Percentiles rank a stretch among this genome's conserved stretches.
These are phyloP conservation scores for Globisporangium uncinulatum DNA, from an alignment of 352 stramenopile species.

Conservation along the genomic window DNA sequence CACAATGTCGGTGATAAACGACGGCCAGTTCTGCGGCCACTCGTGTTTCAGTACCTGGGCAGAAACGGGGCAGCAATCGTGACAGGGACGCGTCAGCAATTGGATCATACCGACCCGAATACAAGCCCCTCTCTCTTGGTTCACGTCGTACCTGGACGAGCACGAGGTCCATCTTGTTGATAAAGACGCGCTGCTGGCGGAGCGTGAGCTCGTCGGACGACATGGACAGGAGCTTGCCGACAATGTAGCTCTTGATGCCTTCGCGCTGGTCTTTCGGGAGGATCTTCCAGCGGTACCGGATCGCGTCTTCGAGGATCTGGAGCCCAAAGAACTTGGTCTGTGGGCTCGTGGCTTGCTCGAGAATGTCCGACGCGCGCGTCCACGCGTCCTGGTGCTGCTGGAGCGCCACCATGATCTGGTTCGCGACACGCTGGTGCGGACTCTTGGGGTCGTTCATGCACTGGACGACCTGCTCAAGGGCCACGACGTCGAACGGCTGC, in stretches of 20 bases:
- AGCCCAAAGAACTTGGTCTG: constrained; percentile 93
- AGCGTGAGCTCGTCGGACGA: constrained; percentile 88
- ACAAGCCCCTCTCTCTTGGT: not conserved
- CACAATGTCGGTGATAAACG: constrained; percentile 97
- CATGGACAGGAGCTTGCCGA: constrained; percentile 94
- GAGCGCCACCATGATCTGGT: constrained; percentile 93
- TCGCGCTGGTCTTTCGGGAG: constrained; percentile 95
- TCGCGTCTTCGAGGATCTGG: constrained; percentile 96
- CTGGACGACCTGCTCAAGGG: constrained; percentile 96
- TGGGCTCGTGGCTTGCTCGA: constrained; percentile 90
- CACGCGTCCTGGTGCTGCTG: constrained; percentile 92
- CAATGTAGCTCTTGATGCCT: constrained; percentile 98
- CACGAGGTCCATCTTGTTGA: constrained; percentile 96
- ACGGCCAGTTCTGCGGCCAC: constrained; percentile 99
- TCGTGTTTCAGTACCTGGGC: constrained; percentile 98
- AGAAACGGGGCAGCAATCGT: too few species aligned
- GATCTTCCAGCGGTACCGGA: constrained; percentile 97
- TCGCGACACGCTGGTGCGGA: constrained; percentile 88
- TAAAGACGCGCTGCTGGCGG: constrained; percentile 90
- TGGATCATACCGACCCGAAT: too few species aligned
- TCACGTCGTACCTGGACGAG: constrained; percentile 72
- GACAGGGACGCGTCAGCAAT: constrained; percentile 22
- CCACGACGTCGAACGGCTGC: constrained; percentile 93
- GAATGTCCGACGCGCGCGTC: constrained; percentile 93
- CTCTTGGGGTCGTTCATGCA: constrained; percentile 95